Base-by-base conservation (phyloP, 805 yeast genomes). In the Candida maltosa region DNA sequence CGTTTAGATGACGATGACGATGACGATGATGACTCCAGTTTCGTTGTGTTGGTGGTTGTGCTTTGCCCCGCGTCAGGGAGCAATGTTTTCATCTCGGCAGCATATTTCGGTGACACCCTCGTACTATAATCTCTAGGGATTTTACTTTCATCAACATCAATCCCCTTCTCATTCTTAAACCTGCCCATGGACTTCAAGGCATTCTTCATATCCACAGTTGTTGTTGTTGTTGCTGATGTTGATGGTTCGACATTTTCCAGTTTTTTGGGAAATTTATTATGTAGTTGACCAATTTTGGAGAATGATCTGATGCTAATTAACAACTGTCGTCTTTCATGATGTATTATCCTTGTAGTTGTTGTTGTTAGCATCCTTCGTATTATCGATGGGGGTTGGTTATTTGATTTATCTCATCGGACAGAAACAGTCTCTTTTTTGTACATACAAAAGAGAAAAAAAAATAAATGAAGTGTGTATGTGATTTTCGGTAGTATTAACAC, bases 61-160 rank as follows among this genome's bases (percentile, higher is more conserved):
- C 23, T 10, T 21, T 21, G 7, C 23, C 10, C 23, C 11, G 15
- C 7, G 7, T 26, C 16, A 9, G 32, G 32, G 9, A 29, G 15
- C 4, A 30, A 17, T 6, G 17, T 9, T 8, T 21, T 17, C 33
- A 30, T 30, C n/a, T 30, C 33, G 12, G 19, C 14, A n/a, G 10
- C 12, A 21, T 21, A 30, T 6, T 8, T 15, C n/a, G 10, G 5
- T 5, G 32, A 12, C 5, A 29, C 16, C 12, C 3, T 4, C 12
- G 11, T 7, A 4, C 16, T n/a, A 17, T 21, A 17, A n/a, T 8
- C 9, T 12, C 25, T 30, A 5, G 33, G 33, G 11, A 23, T 21
- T 7, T 9, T 9, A 9, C 21, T 26, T 21, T 30, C 26, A 14
- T 30, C 14, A 14, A 30, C 33, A 11, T 30, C 33, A 11, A 23